phyloP scores from a whole-genome alignment of 768 basidiomycete species.

The Rhizopogon rudus region DNA sequence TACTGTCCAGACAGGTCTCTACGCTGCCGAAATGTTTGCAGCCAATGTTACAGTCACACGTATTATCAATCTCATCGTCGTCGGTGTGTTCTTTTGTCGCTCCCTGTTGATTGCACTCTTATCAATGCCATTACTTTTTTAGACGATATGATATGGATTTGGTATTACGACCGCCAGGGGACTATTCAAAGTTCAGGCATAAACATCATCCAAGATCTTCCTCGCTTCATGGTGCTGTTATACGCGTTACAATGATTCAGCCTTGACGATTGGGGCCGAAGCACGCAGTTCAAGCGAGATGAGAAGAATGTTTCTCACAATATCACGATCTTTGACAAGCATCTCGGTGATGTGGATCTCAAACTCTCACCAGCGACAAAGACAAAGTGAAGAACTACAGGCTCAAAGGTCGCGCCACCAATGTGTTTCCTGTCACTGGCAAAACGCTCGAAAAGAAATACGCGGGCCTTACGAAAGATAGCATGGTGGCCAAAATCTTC shows the following conservation, averaged over 20 bases:
- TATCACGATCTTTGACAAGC: neutral
- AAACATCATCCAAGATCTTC: neutral
- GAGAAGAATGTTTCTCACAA: neutral
- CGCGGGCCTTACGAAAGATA: neutral
- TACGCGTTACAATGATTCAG: neutral
- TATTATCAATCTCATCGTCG: conserved; percentile 1
- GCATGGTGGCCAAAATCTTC: neutral
- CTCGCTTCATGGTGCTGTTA: neutral
- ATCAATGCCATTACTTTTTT: neutral
- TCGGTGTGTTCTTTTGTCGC: neutral
- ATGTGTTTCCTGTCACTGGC: neutral
- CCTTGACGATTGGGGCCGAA: neutral
- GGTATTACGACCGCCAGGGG: conserved; percentile 1
- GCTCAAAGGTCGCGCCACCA: neutral
- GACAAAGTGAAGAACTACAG: neutral
- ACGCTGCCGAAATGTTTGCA: conserved; percentile 1
- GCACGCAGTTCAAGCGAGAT: neutral
- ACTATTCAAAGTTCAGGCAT: neutral
- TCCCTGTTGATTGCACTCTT: neutral
- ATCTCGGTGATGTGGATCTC: neutral
- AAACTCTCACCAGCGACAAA: neutral
- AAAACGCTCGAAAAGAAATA: neutral
- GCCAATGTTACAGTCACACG: neutral
- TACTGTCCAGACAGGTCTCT: no score
- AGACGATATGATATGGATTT: conserved; percentile 1